A percentile compares a stretch with the other conserved stretches of the same genome.
phyloP scores from a whole-genome alignment of 2,329 filamentous ascomycete genomes.

The Monascus ruber region DNA sequence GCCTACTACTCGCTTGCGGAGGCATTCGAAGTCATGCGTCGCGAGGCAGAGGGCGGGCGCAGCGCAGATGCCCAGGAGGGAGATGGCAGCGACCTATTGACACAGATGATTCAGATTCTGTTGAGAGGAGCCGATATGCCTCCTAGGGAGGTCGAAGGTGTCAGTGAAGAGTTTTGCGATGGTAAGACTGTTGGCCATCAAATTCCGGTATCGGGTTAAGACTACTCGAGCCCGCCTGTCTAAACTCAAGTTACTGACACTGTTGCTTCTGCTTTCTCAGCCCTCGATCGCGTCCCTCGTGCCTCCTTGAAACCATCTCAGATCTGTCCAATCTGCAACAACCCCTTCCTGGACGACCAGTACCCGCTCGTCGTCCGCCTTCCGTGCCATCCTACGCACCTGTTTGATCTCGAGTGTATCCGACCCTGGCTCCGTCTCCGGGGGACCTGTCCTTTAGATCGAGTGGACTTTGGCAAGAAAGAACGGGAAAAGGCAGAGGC shows the following conservation, averaged over 20 bases:
- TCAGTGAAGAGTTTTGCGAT: constrained; percentile 50
- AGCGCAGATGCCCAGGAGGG: constrained; percentile 15
- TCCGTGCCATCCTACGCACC: constrained; percentile 50
- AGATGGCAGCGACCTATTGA: constrained; percentile 38
- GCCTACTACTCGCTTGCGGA: constrained; percentile 50
- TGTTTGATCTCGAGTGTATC: constrained; percentile 56
- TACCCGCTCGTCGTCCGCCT: constrained; percentile 54
- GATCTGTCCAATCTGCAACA: constrained; percentile 50
- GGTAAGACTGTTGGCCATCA: constrained; percentile 16
- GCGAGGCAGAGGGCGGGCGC: constrained; percentile 24
- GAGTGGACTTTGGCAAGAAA: constrained; percentile 48
- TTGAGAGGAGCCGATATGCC: constrained; percentile 47
- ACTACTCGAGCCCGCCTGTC: no score
- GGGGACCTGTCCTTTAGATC: constrained; percentile 52
- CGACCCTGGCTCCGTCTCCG: constrained; percentile 53
- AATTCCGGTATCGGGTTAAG: neutral
- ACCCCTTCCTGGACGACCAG: constrained; percentile 49
- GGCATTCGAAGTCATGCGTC: constrained; percentile 48
- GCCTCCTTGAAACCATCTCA: constrained; percentile 42
- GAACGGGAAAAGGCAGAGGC: constrained; percentile 40
- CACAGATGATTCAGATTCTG: constrained; percentile 44
- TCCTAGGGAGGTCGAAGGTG: constrained; percentile 49
- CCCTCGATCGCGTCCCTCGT: constrained; percentile 48
- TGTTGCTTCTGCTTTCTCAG: constrained; percentile 13
- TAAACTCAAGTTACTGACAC: neutral